These are phyloP conservation scores for Trametes hirsuta DNA, from an alignment of 1,284 basidiomycete species.

Conservation along the genomic window DNA sequence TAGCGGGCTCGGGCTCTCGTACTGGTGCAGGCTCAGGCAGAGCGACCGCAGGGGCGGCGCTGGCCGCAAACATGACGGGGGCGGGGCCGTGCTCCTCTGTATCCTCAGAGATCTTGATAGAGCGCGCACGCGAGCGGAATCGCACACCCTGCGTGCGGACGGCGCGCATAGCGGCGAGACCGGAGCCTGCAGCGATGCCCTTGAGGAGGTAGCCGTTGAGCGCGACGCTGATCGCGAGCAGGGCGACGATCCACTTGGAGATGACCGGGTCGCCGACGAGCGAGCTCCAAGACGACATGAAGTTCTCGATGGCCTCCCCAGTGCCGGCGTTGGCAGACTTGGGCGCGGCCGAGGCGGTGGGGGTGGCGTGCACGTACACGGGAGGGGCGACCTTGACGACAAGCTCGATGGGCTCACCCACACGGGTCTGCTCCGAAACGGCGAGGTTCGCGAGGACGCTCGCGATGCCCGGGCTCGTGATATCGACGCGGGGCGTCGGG, in stretches of 20 bases:
- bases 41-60: conserved; percentile 21
- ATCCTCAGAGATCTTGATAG: conserved; percentile 29
- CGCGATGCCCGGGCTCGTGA: conserved; percentile 62
- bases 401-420: conserved; percentile 43
- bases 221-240: conserved; percentile 85
- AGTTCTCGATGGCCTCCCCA: conserved; percentile 67
- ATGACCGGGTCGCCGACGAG: conserved; percentile 95
- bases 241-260: conserved; percentile 94
- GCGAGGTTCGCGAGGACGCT: conserved; percentile 64
- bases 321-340: conserved; percentile 25
- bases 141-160: conserved; percentile 31
- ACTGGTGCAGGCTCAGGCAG: conserved; percentile 11
- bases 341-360: conserved; percentile 31
- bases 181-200: conserved; percentile 57
- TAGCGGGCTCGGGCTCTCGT: conserved; percentile 12
- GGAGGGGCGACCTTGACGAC: conserved; percentile 77
- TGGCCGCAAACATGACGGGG: conserved; percentile 21
- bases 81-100: conserved; percentile 29
- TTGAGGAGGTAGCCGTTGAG: conserved; percentile 96
- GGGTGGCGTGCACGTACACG: conserved; percentile 58
- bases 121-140: conserved; percentile 33
- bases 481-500: conserved; percentile 59
- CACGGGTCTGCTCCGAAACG: conserved; percentile 36
- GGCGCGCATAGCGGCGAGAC: conserved; percentile 31
- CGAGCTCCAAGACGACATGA: conserved; percentile 94